Evolutionary conservation across 2,329 filamentous ascomycete species (phyloP).

Genomic region (Graphilbum ipis-grandicollis): DNA sequence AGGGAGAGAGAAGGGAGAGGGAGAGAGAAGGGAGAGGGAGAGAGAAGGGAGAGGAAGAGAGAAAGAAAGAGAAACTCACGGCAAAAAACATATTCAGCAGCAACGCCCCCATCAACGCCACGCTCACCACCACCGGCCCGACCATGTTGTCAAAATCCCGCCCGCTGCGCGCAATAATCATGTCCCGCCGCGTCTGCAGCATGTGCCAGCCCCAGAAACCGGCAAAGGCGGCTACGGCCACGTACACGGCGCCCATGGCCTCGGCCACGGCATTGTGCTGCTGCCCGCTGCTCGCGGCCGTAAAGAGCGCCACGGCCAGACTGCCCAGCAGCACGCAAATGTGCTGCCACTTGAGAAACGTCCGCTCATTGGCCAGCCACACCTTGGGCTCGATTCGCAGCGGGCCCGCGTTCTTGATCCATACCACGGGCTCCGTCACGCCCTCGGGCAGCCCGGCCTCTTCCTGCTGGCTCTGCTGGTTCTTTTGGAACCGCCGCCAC

Average conservation of each 20-base stretch:
- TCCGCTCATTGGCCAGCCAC: conserved; percentile 96
- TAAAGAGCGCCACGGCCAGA: conserved; percentile 71
- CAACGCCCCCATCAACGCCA: conserved; percentile 61
- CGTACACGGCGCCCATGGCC: conserved; percentile 67
- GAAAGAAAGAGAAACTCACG: conserved; percentile 25
- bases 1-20: neutral
- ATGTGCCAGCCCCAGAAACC: conserved; percentile 78
- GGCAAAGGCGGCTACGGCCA: conserved; percentile 64
- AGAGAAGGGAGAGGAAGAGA: neutral
- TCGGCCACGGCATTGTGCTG: conserved; percentile 58
- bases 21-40: neutral
- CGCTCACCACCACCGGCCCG: conserved; percentile 69
- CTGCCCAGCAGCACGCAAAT: conserved; percentile 76
- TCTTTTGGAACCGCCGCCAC: conserved; percentile 21
- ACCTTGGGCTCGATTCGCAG: conserved; percentile 94
- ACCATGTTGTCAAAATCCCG: conserved; percentile 84
- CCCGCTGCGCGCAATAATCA: conserved; percentile 75
- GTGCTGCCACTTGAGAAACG: conserved; percentile 98
- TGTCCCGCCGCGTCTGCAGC: conserved; percentile 53
- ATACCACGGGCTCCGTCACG: conserved; percentile 66
- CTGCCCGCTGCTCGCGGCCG: conserved; percentile 44
- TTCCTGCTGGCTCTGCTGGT: neutral
- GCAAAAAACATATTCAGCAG: conserved; percentile 81
- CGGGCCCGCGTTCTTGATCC: conserved; percentile 89
- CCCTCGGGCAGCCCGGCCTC: conserved; percentile 54